Evolutionary conservation across 805 yeast species (phyloP), one percentile per base, ranked within the genome.

Genomic region (Pichia insulana): DNA sequence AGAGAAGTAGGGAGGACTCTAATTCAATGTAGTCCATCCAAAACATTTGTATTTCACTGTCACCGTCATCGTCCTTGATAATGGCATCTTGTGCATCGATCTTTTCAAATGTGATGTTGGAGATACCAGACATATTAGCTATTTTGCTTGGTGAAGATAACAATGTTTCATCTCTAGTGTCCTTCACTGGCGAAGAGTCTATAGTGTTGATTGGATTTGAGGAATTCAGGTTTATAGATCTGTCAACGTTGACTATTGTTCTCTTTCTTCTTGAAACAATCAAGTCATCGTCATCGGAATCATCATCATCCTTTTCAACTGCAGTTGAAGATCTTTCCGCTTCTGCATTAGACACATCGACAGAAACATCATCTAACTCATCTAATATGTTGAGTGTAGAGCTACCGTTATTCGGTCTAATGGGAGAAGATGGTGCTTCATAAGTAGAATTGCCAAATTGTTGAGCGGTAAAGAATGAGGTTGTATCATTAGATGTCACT

Each of bases 1-100:
- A 90, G 9, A 92, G 67, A 16, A 85, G 59, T 38, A 92, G 63
- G 0, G 78, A 64, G 50, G 73, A 73, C 45, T 80, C 84, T 11
- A 82, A 76, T 57, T 90, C 97, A 19, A 83, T 70, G 59, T 79
- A 88, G 61, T 92, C 98, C 26, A 84, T 63, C 97, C 97, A 92
- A 60, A 73, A 92, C 80, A 90, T 78, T 52, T 76, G 74, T 57
- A 88, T 73, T 2, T 50, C 39, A 2, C 44, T 47, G 1, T 69
- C 51, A 35, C 71, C 73, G 34, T 50, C 54, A 17, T 50, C 55
- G 13, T 39, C 34, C 20, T 45, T 41, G 16, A 48, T 39, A 3
- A 68, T 60, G n/a, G 62, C 61, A 8, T 68, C 63, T 28, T 62
- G 60, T 13, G 67, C 64, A 18, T 70, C 59, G 33, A 57, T 37